Base-by-base conservation (phyloP, 495 filamentous ascomycete genomes). In the Aspergillus cavernicola region DNA sequence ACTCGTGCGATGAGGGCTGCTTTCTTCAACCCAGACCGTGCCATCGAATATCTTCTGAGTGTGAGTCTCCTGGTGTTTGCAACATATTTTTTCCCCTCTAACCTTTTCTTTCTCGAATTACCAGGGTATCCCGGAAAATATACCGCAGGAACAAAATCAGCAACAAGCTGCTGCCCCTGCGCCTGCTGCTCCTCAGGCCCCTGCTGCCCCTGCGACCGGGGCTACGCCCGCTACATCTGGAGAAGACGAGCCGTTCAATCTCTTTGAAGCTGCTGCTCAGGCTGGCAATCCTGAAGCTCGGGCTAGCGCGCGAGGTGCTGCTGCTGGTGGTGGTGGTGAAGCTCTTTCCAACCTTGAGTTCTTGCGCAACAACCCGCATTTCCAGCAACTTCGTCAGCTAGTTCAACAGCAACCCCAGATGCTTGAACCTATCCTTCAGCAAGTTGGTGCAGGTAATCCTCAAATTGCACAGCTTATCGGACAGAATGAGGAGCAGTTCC, bases 321-420 rank as follows among this genome's bases (percentile, higher is more conserved):
- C 67, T 22, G 77, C 70, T 28, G 79, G 67, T 42, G 77, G 70
- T 28, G 79, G 67, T 42, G 83, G 79, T 49, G 80, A 76, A 22
- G 79, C 77, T 3, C 75, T 87, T 3, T 85, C 84, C 6, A 96
- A 89, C 60, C 84, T 98, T 32, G 92, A 97, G 39, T 97, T 92
- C 71, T 81, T 98, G n/a, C 87, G 93, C 43, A 89, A 88, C 68
- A 97, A 97, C 69, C 85, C 90, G 22, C 90, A 96, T 70, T 98
- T 98, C 73, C 93, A 97, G 69, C 93, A 98, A 68, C 83, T 98
- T 29, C 87, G 93, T 28, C 90, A 96, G 70, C 86, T 98, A 10
- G 93, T 98, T 15, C 93, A 98, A 65, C 90, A 96, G 64, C 89
- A 97, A 59, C 93, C 93, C 9, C 87, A 90, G 61, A 98, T 98